phyloP scores from a whole-genome alignment of 2,329 filamentous ascomycete genomes.

The Aspergillus proliferans region DNA sequence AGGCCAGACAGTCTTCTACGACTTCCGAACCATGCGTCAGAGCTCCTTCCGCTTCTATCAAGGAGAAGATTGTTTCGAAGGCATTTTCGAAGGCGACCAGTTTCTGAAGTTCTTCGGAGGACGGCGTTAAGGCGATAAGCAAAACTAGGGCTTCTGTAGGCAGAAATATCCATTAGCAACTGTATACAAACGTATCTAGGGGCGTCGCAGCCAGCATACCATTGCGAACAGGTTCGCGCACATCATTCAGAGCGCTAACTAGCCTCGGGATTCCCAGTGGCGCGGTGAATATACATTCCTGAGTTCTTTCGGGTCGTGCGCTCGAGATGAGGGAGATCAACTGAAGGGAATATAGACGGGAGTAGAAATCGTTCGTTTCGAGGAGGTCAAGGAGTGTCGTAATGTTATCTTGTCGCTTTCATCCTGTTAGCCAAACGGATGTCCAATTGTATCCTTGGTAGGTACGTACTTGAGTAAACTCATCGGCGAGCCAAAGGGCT shows the following conservation, averaged over 20 bases:
- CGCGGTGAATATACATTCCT: slow-evolving; percentile 87
- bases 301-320: slow-evolving; percentile 81
- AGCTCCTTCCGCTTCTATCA: slow-evolving; percentile 76
- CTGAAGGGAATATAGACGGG: slow-evolving; percentile 83
- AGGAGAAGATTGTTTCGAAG: slow-evolving; percentile 76
- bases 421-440: slow-evolving; percentile 42
- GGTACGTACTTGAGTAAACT: slow-evolving; percentile 75
- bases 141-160: slow-evolving; percentile 68
- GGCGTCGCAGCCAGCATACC: slow-evolving; percentile 33
- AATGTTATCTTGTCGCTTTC: slow-evolving; percentile 85
- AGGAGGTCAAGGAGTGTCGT: slow-evolving; percentile 83
- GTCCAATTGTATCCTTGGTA: slow-evolving; percentile 4
- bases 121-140: slow-evolving; percentile 79
- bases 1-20: slow-evolving; percentile 86
- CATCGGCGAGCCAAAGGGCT: slow-evolving; percentile 89
- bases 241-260: slow-evolving; percentile 77
- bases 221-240: slow-evolving; percentile 78
- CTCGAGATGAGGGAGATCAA: slow-evolving; percentile 79
- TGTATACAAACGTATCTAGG: neutral
- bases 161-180: slow-evolving; percentile 8
- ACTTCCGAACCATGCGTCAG: slow-evolving; percentile 75
- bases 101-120: slow-evolving; percentile 84
- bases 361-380: slow-evolving; percentile 81
- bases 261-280: slow-evolving; percentile 82
- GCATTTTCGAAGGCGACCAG: slow-evolving; percentile 92